phyloP scores from a whole-genome alignment of 192 early-diverging fungal species.

The Backusella parvicylindrica region DNA sequence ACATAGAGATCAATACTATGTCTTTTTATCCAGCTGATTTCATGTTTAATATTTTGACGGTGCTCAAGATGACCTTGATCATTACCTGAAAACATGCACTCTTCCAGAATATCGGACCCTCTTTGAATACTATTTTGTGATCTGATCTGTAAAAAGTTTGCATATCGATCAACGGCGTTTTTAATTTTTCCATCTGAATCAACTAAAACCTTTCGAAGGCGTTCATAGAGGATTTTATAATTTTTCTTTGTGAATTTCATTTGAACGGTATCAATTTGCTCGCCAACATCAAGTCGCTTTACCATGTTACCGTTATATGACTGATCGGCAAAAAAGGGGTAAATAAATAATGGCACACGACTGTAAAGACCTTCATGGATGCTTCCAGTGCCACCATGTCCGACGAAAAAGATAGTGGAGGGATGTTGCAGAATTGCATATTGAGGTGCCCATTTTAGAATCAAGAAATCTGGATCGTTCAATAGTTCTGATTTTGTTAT shows the following conservation, averaged over 20 bases:
- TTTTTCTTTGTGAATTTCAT: neutral
- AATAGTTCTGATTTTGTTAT: neutral
- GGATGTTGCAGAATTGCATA: constrained; percentile 30
- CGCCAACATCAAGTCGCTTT: neutral
- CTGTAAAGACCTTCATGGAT: constrained; percentile 29
- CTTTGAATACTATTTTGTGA: constrained; percentile 3
- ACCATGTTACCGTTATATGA: neutral
- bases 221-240: neutral
- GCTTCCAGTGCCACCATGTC: constrained; percentile 25
- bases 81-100: constrained; percentile 15
- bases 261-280: neutral
- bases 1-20: neutral
- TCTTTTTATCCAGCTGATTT: neutral
- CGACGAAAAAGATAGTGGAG: constrained; percentile 20
- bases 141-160: constrained; percentile 8
- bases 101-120: constrained; percentile 19
- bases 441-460: constrained; percentile 27
- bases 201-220: neutral
- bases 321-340: constrained; percentile 33
- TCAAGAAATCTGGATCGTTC: neutral
- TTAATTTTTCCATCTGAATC: neutral
- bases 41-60: neutral
- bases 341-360: constrained; percentile 22
- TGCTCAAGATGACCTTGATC: neutral
- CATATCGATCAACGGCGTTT: neutral